Conservation (phyloP, 176 grass and related monocot genomes). For the Musa schizocarpa region DNA sequence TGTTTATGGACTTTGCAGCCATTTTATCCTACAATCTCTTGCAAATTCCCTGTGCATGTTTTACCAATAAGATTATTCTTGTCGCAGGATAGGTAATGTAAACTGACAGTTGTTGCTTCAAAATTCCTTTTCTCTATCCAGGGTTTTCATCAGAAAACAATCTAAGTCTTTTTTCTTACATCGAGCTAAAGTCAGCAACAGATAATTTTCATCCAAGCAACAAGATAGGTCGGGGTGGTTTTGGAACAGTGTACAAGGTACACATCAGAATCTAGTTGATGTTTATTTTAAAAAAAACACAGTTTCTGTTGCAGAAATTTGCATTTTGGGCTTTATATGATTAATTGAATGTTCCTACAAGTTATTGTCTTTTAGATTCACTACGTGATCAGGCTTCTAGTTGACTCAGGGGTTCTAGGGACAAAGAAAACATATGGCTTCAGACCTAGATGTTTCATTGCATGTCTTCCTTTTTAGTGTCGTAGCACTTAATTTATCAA, state of each 20-base stretch:
- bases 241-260: slow-evolving; percentile 88
- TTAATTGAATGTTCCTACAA: background rate
- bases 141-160: slow-evolving; percentile 71
- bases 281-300: background rate
- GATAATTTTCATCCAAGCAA: slow-evolving; percentile 53
- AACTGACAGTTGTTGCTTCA: background rate
- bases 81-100: background rate
- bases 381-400: background rate
- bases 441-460: background rate
- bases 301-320: background rate
- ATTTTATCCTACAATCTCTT: background rate
- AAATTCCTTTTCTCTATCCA: slow-evolving; percentile 27
- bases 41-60: background rate
- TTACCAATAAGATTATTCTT: background rate
- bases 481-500: too few species aligned
- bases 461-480: too few species aligned
- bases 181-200: slow-evolving; percentile 67
- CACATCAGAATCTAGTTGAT: slow-evolving; percentile 3
- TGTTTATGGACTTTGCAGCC: background rate
- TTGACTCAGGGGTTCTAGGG: background rate
- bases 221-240: slow-evolving; percentile 73
- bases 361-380: background rate
- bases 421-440: background rate
- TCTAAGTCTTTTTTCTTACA: slow-evolving; percentile 65
- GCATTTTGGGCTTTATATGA: background rate